These are phyloP conservation scores for Colletotrichum navitas DNA, from an alignment of 2,329 filamentous ascomycete genomes.

Conservation along the genomic window DNA sequence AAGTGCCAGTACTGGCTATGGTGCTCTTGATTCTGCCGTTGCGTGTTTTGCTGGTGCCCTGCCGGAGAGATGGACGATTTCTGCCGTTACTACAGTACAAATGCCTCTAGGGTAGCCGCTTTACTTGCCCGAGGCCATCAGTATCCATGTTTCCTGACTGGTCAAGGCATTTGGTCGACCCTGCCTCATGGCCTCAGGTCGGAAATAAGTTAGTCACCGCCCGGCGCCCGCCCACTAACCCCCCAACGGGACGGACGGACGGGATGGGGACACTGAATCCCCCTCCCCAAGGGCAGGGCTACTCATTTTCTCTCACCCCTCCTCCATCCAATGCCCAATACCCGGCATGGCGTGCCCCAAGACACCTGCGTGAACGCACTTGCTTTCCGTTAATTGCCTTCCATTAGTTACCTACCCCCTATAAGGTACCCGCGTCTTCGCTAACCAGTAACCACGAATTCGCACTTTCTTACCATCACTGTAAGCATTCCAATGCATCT, in stretches of 20 bases:
- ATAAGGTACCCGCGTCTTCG: neutral
- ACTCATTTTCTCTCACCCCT: neutral
- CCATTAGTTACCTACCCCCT: neutral
- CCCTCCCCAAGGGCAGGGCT: constrained; percentile 1
- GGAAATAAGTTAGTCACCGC: constrained; percentile 25
- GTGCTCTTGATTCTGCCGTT: neutral
- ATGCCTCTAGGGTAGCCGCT: neutral
- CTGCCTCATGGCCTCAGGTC: constrained; percentile 11
- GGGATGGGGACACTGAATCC: neutral
- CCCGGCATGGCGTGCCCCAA: neutral
- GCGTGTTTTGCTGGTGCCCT: constrained; percentile 5
- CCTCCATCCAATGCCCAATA: neutral
- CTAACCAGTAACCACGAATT: neutral
- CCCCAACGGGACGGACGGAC: neutral
- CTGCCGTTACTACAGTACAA: constrained; percentile 8
- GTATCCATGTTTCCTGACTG: constrained; percentile 18
- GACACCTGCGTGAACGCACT: constrained; percentile 1
- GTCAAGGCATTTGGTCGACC: neutral
- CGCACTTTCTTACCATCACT: neutral
- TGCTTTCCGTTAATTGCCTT: neutral
- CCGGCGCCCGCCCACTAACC: constrained; percentile 17
- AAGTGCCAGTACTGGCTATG: neutral
- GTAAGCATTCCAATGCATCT: constrained; percentile 1
- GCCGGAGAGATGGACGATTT: neutral
- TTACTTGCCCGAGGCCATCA: neutral